These are phyloP conservation scores for Tylopilus sp. DNA, from an alignment of 1,284 basidiomycete genomes.

Conservation along the genomic window DNA sequence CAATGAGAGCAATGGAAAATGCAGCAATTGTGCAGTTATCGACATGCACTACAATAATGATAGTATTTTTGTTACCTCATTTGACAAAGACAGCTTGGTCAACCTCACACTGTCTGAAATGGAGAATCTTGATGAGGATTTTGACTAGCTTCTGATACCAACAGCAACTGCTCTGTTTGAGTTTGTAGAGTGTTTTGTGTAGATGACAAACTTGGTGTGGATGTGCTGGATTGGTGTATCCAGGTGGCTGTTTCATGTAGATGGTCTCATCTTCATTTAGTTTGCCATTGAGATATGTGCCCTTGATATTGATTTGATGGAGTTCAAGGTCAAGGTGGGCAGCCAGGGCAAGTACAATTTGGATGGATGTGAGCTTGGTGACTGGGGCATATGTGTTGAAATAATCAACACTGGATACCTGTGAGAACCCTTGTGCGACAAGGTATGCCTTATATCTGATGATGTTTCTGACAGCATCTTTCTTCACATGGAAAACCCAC, in stretches of 20 bases:
- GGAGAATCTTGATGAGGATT: not conserved
- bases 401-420: constrained; percentile 50
- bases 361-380: constrained; percentile 39
- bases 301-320: constrained; percentile 12
- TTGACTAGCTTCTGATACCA: constrained; percentile 2
- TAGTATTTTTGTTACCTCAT: not conserved
- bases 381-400: constrained; percentile 48
- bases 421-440: constrained; percentile 51
- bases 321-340: not conserved
- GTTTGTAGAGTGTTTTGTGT: constrained; percentile 1
- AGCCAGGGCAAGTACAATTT: constrained; percentile 32
- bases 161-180: not conserved
- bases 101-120: not conserved
- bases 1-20: not conserved
- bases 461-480: constrained; percentile 40
- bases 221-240: not conserved
- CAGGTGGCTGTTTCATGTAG: constrained; percentile 2
- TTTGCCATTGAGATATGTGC: constrained; percentile 8
- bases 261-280: not conserved
- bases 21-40: not conserved
- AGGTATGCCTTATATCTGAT: constrained; percentile 48
- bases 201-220: not conserved
- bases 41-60: not conserved
- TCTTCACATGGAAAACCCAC: constrained; percentile 49
- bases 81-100: not conserved